Percentiles rank a stretch among this genome's conserved stretches.
Evolutionary conservation across 2,329 filamentous ascomycete species (phyloP).

Genomic region (Monosporascus sp.): DNA sequence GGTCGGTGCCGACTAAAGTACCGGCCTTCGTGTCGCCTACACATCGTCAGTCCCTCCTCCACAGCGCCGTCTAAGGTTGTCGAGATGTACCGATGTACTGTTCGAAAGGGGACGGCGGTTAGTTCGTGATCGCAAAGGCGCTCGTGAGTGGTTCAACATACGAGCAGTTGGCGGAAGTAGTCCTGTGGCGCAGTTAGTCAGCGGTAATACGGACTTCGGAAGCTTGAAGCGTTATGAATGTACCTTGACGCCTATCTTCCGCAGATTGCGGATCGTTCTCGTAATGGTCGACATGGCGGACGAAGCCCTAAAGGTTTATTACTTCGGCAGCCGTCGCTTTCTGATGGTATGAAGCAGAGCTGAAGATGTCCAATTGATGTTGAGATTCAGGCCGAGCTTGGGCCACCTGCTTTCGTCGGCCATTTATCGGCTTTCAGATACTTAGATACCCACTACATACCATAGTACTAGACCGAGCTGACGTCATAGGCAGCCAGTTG

Average conservation of each 20-base stretch:
- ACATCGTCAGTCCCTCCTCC: conserved; percentile 5
- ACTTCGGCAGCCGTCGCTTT: conserved; percentile 11
- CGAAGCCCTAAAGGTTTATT: conserved; percentile 25
- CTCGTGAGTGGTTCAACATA: conserved; percentile 45
- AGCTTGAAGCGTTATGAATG: conserved; percentile 9
- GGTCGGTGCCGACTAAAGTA: conserved; percentile 75
- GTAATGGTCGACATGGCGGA: conserved; percentile 81
- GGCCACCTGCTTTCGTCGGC: neutral
- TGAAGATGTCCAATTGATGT: neutral
- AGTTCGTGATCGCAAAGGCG: conserved; percentile 17
- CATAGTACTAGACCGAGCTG: too few species aligned
- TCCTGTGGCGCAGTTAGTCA: conserved; percentile 55
- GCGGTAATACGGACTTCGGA: conserved; percentile 6
- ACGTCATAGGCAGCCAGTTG: neutral
- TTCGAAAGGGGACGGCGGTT: conserved; percentile 18
- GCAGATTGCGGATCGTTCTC: conserved; percentile 81
- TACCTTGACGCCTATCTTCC: conserved; percentile 85
- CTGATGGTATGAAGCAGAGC: neutral
- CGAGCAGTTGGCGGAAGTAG: conserved; percentile 86
- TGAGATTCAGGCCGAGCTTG: neutral
- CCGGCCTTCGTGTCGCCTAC: conserved; percentile 95
- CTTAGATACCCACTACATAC: too few species aligned
- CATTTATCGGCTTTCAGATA: neutral
- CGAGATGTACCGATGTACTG: conserved; percentile 50
- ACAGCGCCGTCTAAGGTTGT: neutral